Base-by-base conservation (phyloP, 768 basidiomycete species). In the Trametes villosa region DNA sequence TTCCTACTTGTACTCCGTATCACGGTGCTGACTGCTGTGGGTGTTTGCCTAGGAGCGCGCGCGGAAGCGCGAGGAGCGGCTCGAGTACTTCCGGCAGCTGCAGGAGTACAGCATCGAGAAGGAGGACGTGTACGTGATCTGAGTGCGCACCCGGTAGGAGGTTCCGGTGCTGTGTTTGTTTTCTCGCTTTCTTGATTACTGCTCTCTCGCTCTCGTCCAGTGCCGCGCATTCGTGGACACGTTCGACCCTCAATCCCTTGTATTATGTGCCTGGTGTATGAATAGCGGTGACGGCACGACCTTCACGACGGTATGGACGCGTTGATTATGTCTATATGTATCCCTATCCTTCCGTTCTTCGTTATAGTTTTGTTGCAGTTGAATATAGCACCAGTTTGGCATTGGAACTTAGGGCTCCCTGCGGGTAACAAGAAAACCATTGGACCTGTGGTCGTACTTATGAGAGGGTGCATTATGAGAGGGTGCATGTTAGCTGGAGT, bases 51-150 rank as follows among this genome's bases (percentile, higher is more conserved):
- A 70, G 69, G 69, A 67, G 33, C 62, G 62, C 17, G 65, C 60
- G 24, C 65, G 66, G 46, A 55, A 62, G 46, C 67, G 70, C 33
- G 42, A 53, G 27, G 70, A 64, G 24, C 68, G 70, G 24, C 46
- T 71, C 49, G 70, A 67, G 46, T 71, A 69, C 48, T 71, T 67
- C 62, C 65, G 61, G n/a, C 63, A 64, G 60, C 54, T 71, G 54
- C 46, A 66, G 34, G 64, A 67, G 45, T 70, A 70, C 59, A 69
- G 67, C 53, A 56, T 71, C 47, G 68, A 67, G 58, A 68, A 69
- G 58, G 70, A 71, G 53, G 64, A 71, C 53, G 70, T 71, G n/a
- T 71, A 71, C 41, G 65, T 71, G 52, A 77, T 87, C n/a, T 89
- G 89, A 0, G 76, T 88, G 2, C 22, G 5, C 44, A 22, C n/a